A percentile compares a stretch with the other conserved stretches of the same genome.
Conservation (phyloP, 352 stramenopile genomes). For the Phytopythium vexans region DNA sequence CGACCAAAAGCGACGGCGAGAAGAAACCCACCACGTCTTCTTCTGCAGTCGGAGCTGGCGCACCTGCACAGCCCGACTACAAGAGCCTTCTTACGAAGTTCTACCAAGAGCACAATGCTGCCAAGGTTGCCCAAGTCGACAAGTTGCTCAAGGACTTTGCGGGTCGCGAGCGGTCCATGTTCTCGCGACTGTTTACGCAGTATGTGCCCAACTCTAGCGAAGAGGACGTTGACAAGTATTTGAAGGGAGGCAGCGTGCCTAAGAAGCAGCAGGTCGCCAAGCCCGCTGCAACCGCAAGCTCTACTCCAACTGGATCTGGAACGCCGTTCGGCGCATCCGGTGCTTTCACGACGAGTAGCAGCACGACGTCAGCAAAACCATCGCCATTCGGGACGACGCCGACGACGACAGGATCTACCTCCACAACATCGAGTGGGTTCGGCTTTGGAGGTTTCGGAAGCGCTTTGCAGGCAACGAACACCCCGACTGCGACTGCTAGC, state of each 20-base stretch:
- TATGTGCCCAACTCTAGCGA: conserved; percentile 52
- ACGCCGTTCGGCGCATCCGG: conserved; percentile 12
- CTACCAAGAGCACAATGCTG: conserved; percentile 59
- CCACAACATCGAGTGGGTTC: conserved; percentile 13
- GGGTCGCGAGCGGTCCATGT: conserved; percentile 58
- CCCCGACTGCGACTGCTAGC: conserved; percentile 7
- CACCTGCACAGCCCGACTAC: conserved; percentile 22
- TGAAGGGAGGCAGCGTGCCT: conserved; percentile 45
- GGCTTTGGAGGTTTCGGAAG: conserved; percentile 24
- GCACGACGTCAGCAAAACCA: too few species aligned
- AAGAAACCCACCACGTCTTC: conserved; percentile 5
- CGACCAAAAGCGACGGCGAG: conserved; percentile 6
- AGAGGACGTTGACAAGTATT: conserved; percentile 62
- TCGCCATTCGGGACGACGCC: conserved; percentile 22
- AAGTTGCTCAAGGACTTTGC: conserved; percentile 53
- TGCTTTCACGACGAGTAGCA: conserved; percentile 10
- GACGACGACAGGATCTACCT: not conserved
- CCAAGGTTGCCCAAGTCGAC: conserved; percentile 40
- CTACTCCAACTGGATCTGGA: conserved; percentile 8
- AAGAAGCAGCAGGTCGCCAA: conserved; percentile 22
- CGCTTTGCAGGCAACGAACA: conserved; percentile 8
- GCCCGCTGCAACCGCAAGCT: conserved; percentile 10
- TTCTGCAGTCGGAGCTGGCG: conserved; percentile 4
- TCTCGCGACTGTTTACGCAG: conserved; percentile 55
- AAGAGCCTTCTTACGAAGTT: conserved; percentile 54